Evolutionary conservation across 2,329 filamentous ascomycete species (phyloP).

Genomic region (Phyllosticta citriasiana): DNA sequence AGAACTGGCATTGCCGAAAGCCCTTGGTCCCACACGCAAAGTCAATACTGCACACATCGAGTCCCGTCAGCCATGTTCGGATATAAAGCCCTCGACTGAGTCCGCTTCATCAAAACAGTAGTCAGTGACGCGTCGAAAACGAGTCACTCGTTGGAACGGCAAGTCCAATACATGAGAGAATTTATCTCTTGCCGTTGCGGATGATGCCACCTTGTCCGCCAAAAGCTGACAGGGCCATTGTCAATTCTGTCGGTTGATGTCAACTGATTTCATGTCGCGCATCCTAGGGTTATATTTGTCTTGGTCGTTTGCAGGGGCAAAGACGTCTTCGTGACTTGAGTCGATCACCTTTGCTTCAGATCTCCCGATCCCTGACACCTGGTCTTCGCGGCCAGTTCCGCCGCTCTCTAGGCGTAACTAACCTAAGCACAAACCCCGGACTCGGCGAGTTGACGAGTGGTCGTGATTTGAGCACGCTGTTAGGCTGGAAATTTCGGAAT

Average conservation of each 20-base stretch:
- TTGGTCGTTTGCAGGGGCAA: not conserved
- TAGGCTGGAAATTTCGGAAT: not conserved
- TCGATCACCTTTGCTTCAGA: not conserved
- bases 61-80: not conserved
- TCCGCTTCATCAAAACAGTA: not conserved
- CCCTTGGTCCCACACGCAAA: not conserved
- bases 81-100: not conserved
- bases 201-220: not conserved
- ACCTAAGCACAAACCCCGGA: not conserved
- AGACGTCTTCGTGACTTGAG: not conserved
- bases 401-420: not conserved
- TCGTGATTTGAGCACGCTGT: not conserved
- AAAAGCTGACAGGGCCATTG: not conserved
- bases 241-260: not conserved
- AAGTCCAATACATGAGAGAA: not conserved
- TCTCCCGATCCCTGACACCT: not conserved
- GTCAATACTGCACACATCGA: not conserved
- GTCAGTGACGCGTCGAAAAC: not conserved
- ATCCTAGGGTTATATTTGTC: not conserved
- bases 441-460: not conserved
- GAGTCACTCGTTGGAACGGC: not conserved
- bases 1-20: not conserved
- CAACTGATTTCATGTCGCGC: not conserved
- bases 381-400: not conserved
- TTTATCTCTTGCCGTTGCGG: not conserved